Base-by-base conservation (phyloP, 305 asterid species). In the Rubia occidens region DNA sequence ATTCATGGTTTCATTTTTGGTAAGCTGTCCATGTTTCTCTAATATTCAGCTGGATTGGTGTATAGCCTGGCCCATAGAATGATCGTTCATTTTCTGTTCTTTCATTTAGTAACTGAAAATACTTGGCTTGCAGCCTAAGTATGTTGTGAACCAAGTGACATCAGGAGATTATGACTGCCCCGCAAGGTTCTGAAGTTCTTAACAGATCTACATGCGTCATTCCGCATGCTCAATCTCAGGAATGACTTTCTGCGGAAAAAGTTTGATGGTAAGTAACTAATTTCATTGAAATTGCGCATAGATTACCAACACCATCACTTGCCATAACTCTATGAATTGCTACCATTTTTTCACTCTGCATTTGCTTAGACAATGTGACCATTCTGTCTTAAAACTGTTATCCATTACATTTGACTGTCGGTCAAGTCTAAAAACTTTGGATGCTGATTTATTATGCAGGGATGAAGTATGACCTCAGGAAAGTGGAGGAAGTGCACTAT, bases 141-240 rank as follows among this genome's bases (percentile, higher is more conserved):
- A 90, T 76, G 97, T 90, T 64, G 97, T 93, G 78, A 93, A 93
- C 85, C 92, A 78, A 82, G 98, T 93, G 79, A 93, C 98, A 18
- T 88, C 97, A 74, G 98, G 97, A 66, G 97, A 93, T 71, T 93
- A 88, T 53, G 96, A 93, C 69, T 90, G 97, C 96, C 98, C 5
- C 80, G 88, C 73, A 89, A 84, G 79, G 96, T 88, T 54, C 47
- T 93, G 80, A 86, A 86, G 82, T 93, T 89, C 80, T 68, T 93
- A 79, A 93, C 95, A n/a, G 98, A 93, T 79, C 82, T 93, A 35
- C 95, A 93, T 47, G 92, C 91, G 26, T 87, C 98, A 68, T 93
- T 93, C 69, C 96, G 98, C 71, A 88, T 93, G 96, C 98, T 93
- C 73, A 93, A 93, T 85, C 96, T 93, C 69, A 83, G 98, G 40